These are phyloP conservation scores for Zea luxurians DNA, from an alignment of 176 grass and related monocot species.

Conservation along the genomic window DNA sequence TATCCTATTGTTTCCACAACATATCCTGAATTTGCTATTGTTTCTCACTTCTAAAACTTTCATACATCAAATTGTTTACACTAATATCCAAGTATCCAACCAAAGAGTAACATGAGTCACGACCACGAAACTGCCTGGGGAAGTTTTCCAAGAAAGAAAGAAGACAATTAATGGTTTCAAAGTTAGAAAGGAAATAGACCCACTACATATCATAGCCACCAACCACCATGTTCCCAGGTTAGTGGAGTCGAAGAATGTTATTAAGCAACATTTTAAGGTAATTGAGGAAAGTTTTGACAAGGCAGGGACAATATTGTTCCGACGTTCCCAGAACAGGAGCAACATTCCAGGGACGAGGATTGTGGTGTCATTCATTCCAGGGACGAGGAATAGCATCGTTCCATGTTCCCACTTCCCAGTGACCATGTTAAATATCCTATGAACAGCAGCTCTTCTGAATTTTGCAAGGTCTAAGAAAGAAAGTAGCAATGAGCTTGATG, in stretches of 20 bases:
- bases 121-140: background rate
- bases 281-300: background rate
- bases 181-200: background rate
- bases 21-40: conserved; percentile 3
- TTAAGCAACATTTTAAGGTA: background rate
- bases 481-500: conserved; percentile 24
- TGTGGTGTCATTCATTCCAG: background rate
- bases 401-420: background rate
- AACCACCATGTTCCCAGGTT: background rate
- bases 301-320: background rate
- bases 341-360: background rate
- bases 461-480: conserved; percentile 8
- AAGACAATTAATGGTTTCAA: background rate
- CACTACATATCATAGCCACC: background rate
- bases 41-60: background rate
- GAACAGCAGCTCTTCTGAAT: conserved; percentile 15
- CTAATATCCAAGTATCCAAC: background rate
- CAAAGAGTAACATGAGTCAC: conserved; percentile 11
- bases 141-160: background rate
- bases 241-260: background rate
- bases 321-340: background rate
- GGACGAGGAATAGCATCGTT: background rate
- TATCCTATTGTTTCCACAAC: background rate
- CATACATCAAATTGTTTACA: background rate
- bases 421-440: background rate